Conservation (phyloP, 2,329 filamentous ascomycete species). For the Zymoseptoria crescenta region DNA sequence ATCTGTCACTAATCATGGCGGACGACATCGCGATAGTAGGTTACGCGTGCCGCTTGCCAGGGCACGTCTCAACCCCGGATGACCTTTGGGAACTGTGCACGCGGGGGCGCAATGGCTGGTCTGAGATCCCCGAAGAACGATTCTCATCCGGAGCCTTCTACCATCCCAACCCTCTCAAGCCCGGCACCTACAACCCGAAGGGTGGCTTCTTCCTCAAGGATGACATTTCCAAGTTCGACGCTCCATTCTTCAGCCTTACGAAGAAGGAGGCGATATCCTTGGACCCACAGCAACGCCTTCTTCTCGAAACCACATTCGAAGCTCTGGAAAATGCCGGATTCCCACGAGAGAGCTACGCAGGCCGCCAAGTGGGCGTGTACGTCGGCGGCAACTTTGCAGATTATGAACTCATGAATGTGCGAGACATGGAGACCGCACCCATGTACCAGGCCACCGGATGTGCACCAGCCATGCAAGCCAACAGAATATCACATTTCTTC, state of each 20-base stretch:
- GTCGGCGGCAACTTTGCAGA: slow-evolving; percentile 9
- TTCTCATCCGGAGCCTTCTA: slow-evolving; percentile 18
- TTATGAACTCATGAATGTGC: slow-evolving; percentile 6
- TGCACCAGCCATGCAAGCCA: slow-evolving; percentile 2
- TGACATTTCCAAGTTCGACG: slow-evolving; percentile 14
- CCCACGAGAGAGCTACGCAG: slow-evolving; percentile 3
- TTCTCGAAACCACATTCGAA: slow-evolving; percentile 15
- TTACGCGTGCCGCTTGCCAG: slow-evolving; percentile 5
- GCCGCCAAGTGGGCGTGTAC: slow-evolving; percentile 8
- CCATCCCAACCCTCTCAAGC: slow-evolving; percentile 7
- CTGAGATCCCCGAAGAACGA: slow-evolving; percentile 12
- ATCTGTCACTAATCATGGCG: neutral
- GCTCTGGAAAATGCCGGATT: slow-evolving; percentile 11
- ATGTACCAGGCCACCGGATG: slow-evolving; percentile 14
- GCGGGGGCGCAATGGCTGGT: neutral
- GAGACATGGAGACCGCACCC: slow-evolving; percentile 7
- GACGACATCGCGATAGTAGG: slow-evolving; percentile 6
- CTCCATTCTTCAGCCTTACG: slow-evolving; percentile 16
- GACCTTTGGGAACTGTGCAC: slow-evolving; percentile 11
- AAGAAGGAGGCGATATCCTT: slow-evolving; percentile 12
- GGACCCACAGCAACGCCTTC: slow-evolving; percentile 18
- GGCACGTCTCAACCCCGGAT: slow-evolving; percentile 1
- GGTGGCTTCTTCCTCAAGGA: slow-evolving; percentile 10
- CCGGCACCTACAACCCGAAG: neutral
- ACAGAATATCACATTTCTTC: slow-evolving; percentile 12